A percentile compares a stretch with the other conserved stretches of the same genome.
Conservation (phyloP, 1,284 basidiomycete genomes). For the Microstroma glucosiphilum region DNA sequence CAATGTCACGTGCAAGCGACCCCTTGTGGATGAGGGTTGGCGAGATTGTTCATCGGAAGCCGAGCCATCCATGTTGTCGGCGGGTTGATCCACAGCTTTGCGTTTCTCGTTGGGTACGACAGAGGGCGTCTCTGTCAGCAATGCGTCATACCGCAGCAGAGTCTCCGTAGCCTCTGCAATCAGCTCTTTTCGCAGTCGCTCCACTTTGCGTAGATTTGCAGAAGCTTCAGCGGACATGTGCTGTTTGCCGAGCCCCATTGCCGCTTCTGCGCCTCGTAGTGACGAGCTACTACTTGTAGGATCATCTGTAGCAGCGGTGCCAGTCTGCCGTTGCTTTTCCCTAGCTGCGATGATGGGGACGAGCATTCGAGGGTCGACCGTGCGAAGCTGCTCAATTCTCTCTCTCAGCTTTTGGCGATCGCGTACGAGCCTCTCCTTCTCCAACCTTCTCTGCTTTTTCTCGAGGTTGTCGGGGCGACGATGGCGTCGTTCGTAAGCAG, state of each 20-base stretch:
- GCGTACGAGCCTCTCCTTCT: slow-evolving; percentile 81
- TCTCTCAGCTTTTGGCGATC: slow-evolving; percentile 85
- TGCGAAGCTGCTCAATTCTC: slow-evolving; percentile 73
- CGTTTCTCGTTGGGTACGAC: not conserved
- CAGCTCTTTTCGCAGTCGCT: slow-evolving; percentile 29
- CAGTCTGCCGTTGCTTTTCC: slow-evolving; percentile 21
- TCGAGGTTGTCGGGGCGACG: slow-evolving; percentile 79
- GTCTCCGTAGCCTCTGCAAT: slow-evolving; percentile 30
- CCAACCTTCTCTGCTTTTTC: slow-evolving; percentile 72
- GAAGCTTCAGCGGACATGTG: slow-evolving; percentile 7
- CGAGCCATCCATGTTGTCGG: not conserved
- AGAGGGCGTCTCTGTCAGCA: slow-evolving; percentile 14
- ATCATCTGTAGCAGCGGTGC: not conserved
- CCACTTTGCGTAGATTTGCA: slow-evolving; percentile 19
- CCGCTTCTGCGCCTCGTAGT: slow-evolving; percentile 9
- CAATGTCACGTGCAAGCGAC: not conserved
- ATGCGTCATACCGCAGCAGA: slow-evolving; percentile 30
- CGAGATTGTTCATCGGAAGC: not conserved
- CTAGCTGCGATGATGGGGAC: slow-evolving; percentile 29
- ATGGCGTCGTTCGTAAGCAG: slow-evolving; percentile 75
- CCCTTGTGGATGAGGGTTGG: not conserved
- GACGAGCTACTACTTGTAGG: not conserved
- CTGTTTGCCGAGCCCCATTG: slow-evolving; percentile 1
- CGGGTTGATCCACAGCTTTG: not conserved
- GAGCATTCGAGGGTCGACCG: slow-evolving; percentile 58